Conservation (phyloP, 768 basidiomycete species). For the Russula brevipes region DNA sequence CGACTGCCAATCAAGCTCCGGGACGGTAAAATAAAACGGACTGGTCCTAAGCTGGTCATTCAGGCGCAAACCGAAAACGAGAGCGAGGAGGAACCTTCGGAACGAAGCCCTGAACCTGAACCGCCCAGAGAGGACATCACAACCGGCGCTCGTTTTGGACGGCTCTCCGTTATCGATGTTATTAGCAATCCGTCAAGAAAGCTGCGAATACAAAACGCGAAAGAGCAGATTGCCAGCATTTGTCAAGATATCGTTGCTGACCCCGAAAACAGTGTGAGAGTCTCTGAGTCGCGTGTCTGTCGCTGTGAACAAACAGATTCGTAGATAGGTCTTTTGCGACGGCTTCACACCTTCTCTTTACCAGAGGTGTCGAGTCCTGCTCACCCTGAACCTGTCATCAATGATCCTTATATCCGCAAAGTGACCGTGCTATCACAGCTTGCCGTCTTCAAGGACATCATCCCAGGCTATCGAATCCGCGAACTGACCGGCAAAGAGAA, state of each 20-base stretch:
- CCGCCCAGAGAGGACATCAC: conserved; percentile 60
- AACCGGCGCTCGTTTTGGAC: conserved; percentile 85
- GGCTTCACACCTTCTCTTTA: conserved; percentile 85
- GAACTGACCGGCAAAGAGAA: conserved; percentile 86
- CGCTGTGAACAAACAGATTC: conserved; percentile 11
- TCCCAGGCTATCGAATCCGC: conserved; percentile 95
- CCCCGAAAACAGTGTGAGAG: conserved; percentile 86
- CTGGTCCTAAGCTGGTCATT: conserved; percentile 36
- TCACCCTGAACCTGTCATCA: conserved; percentile 63
- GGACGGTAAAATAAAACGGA: conserved; percentile 68
- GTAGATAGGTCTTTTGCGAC: conserved; percentile 82
- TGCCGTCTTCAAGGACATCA: conserved; percentile 92
- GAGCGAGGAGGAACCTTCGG: conserved; percentile 34
- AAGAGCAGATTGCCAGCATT: conserved; percentile 89
- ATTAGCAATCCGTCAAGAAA: conserved; percentile 61
- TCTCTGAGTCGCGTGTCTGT: conserved; percentile 4
- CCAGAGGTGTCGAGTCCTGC: conserved; percentile 63
- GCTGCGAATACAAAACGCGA: conserved; percentile 66
- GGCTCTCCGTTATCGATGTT: conserved; percentile 69
- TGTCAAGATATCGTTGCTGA: conserved; percentile 94
- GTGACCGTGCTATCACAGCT: conserved; percentile 86
- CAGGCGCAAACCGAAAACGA: conserved; percentile 30
- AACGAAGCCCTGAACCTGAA: conserved; percentile 27
- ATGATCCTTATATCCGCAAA: conserved; percentile 80
- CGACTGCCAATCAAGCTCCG: conserved; percentile 84